phyloP scores from a whole-genome alignment of 305 asterid genomes.

The Galium porrigens region DNA sequence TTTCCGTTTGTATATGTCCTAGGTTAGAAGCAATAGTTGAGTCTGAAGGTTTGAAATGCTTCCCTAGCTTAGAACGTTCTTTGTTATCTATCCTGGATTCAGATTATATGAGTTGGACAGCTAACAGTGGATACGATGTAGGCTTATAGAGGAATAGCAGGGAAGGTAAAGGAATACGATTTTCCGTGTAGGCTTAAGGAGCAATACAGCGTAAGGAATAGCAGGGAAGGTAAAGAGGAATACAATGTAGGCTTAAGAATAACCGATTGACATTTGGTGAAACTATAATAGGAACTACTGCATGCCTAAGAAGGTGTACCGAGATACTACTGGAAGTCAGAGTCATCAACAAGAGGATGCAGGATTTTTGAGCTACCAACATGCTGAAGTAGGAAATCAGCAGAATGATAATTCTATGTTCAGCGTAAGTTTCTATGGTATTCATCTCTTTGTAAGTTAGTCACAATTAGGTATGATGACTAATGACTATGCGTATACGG shows the following conservation, averaged over 20 bases:
- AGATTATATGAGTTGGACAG: too few species aligned
- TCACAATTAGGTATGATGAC: slow-evolving; percentile 17
- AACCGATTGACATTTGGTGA: too few species aligned
- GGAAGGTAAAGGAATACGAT: slow-evolving; percentile 7
- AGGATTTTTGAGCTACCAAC: slow-evolving; percentile 32
- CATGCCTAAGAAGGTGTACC: slow-evolving; percentile 33
- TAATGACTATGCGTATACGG: slow-evolving; percentile 4
- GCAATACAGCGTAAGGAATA: too few species aligned
- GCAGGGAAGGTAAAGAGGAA: slow-evolving; percentile 46
- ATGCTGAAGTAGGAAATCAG: slow-evolving; percentile 30
- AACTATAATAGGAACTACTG: too few species aligned
- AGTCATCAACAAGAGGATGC: slow-evolving; percentile 33
- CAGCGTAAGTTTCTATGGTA: slow-evolving; percentile 32
- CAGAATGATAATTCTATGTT: slow-evolving; percentile 34
- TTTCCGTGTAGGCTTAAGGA: too few species aligned
- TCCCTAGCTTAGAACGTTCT: too few species aligned
- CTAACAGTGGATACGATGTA: too few species aligned
- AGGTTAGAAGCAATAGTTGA: not conserved
- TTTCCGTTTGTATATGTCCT: not conserved
- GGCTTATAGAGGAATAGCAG: not conserved
- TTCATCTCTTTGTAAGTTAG: slow-evolving; percentile 8
- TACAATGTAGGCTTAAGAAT: too few species aligned
- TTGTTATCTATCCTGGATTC: too few species aligned
- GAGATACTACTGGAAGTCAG: slow-evolving; percentile 27
- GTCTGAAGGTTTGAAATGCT: not conserved